Evolutionary conservation across 495 filamentous ascomycete genomes (phyloP).

Genomic region (Daldinia childiae): DNA sequence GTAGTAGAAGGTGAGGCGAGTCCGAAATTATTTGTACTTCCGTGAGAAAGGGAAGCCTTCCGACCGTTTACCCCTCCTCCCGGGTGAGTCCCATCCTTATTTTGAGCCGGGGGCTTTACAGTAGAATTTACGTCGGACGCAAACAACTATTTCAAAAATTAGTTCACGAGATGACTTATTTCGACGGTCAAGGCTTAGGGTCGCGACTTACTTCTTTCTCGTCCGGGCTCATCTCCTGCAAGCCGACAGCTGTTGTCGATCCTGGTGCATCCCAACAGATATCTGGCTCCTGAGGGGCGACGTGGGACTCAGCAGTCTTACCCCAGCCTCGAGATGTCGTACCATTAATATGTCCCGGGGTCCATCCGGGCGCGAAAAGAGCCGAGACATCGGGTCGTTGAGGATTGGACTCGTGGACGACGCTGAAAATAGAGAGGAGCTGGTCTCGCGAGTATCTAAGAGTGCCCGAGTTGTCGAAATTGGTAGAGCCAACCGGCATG

Average conservation of each 20-base stretch:
- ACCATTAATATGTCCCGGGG: conserved; percentile 73
- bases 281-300: conserved; percentile 71
- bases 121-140: conserved; percentile 89
- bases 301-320: conserved; percentile 73
- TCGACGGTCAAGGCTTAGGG: conserved; percentile 37
- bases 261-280: conserved; percentile 91
- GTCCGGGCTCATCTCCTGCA: conserved; percentile 80
- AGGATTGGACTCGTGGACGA: conserved; percentile 63
- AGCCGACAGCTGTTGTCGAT: conserved; percentile 72
- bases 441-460: conserved; percentile 81
- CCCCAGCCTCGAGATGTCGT: conserved; percentile 75
- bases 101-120: conserved; percentile 82
- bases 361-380: conserved; percentile 79
- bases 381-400: conserved; percentile 69
- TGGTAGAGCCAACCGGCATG: conserved; percentile 49
- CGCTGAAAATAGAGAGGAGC: conserved; percentile 76
- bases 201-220: conserved; percentile 75
- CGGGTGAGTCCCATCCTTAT: conserved; percentile 71
- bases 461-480: conserved; percentile 54
- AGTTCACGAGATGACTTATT: conserved; percentile 5
- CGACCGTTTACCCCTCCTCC: conserved; percentile 68
- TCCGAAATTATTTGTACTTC: conserved; percentile 54
- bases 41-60: conserved; percentile 78
- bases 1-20: conserved; percentile 69
- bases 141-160: conserved; percentile 64